Evolutionary conservation across 116 monocot species (phyloP).

Genomic region (Iris pallida): DNA sequence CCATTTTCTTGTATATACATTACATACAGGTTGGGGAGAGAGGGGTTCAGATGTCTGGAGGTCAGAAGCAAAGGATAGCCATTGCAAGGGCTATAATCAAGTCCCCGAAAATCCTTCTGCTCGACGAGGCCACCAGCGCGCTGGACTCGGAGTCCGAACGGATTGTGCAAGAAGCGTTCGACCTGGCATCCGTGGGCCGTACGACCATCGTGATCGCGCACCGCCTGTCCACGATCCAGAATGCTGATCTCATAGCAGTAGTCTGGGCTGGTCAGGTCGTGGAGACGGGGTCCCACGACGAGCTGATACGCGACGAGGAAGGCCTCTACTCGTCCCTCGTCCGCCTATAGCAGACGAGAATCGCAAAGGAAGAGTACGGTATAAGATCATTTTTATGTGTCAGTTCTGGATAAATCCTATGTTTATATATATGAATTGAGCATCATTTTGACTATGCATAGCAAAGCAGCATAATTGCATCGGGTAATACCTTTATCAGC

Average conservation of each 20-base stretch:
- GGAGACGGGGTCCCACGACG: constrained; percentile 63
- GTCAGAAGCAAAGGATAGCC: constrained; percentile 65
- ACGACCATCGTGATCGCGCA: too few species aligned
- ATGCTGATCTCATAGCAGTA: constrained; percentile 54
- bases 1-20: too few species aligned
- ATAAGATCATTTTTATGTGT: too few species aligned
- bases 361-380: not conserved
- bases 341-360: constrained; percentile 24
- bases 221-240: constrained; percentile 59
- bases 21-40: constrained; percentile 50
- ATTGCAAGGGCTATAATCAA: constrained; percentile 64
- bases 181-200: constrained; percentile 42
- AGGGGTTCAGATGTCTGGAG: constrained; percentile 68
- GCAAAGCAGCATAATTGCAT: too few species aligned
- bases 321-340: constrained; percentile 54
- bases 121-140: constrained; percentile 80
- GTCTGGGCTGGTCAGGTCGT: constrained; percentile 43
- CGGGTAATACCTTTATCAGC: too few species aligned
- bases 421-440: too few species aligned
- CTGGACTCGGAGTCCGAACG: constrained; percentile 70
- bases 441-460: too few species aligned
- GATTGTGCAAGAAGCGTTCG: constrained; percentile 65
- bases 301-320: constrained; percentile 26
- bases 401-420: too few species aligned
- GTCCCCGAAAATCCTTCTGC: constrained; percentile 63